Conservation (phyloP, 306 rosid species). For the Mimosa pudica region DNA sequence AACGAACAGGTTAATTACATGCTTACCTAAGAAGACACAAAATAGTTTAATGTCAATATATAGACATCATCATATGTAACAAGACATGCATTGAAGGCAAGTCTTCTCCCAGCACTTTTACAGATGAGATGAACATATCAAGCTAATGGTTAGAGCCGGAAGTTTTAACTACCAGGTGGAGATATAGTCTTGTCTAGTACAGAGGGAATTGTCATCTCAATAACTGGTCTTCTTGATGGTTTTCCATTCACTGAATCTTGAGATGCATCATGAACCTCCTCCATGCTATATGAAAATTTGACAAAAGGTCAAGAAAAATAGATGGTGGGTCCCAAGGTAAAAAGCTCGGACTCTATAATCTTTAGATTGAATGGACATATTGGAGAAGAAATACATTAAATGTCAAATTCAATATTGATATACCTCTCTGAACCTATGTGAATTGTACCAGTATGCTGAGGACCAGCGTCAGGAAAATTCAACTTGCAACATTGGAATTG, state of each 20-base stretch:
- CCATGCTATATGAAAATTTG: conserved; percentile 59
- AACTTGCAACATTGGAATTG: conserved; percentile 69
- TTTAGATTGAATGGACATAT: not conserved
- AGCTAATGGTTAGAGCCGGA: not conserved
- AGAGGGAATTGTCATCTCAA: conserved; percentile 97
- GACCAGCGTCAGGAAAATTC: conserved; percentile 62
- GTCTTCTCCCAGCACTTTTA: not conserved
- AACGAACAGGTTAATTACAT: conserved; percentile 83
- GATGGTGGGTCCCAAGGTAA: conserved; percentile 10
- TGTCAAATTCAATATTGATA: conserved; percentile 1
- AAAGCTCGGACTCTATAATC: conserved; percentile 8
- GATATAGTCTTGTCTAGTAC: conserved; percentile 80
- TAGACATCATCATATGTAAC: conserved; percentile 13
- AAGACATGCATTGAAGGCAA: conserved; percentile 32
- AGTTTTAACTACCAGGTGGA: conserved; percentile 74
- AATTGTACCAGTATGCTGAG: conserved; percentile 86
- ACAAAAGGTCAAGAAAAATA: conserved; percentile 33
- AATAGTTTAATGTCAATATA: conserved; percentile 15
- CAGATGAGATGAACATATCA: conserved; percentile 19
- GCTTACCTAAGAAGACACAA: conserved; percentile 64
- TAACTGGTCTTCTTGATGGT: conserved; percentile 80
- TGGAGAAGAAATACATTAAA: not conserved
- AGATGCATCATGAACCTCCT: conserved; percentile 79
- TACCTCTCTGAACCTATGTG: conserved; percentile 97
- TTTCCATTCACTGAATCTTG: conserved; percentile 79